Evolutionary conservation across 2,329 filamentous ascomycete species (phyloP).

Genomic region (Penicillium sp.): DNA sequence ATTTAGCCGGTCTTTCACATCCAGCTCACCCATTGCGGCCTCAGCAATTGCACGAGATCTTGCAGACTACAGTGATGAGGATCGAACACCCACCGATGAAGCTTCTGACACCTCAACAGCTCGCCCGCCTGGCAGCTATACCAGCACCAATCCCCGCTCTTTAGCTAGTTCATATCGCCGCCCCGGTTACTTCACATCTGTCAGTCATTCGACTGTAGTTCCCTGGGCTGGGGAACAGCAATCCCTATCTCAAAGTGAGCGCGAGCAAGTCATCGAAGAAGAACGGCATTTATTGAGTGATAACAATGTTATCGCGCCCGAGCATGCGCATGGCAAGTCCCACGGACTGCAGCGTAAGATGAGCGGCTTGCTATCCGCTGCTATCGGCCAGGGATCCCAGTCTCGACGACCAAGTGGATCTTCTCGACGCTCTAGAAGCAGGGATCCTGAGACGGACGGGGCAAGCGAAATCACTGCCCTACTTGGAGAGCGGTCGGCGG

Average conservation of each 20-base stretch:
- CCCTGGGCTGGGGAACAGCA: slow-evolving; percentile 48
- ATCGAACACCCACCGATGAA: slow-evolving; percentile 42
- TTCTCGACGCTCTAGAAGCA: slow-evolving; percentile 5
- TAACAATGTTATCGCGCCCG: slow-evolving; percentile 58
- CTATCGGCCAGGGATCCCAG: slow-evolving; percentile 10
- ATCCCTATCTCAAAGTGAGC: slow-evolving; percentile 53
- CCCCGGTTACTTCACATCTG: slow-evolving; percentile 73
- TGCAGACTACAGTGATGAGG: slow-evolving; percentile 62
- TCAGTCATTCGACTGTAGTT: slow-evolving; percentile 68
- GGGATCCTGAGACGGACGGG: slow-evolving; percentile 6
- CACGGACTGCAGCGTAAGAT: slow-evolving; percentile 29
- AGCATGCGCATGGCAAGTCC: slow-evolving; percentile 37
- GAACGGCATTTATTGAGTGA: slow-evolving; percentile 60
- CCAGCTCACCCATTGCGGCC: slow-evolving; percentile 65
- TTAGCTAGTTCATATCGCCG: slow-evolving; percentile 70
- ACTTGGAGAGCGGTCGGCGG: slow-evolving; percentile 32
- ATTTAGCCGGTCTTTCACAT: slow-evolving; percentile 51
- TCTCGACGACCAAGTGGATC: slow-evolving; percentile 16
- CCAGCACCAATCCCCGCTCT: slow-evolving; percentile 45
- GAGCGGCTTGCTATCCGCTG: slow-evolving; percentile 25
- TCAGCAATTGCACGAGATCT: slow-evolving; percentile 66
- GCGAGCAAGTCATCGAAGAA: slow-evolving; percentile 55
- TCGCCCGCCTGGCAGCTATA: slow-evolving; percentile 41
- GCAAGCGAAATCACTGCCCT: slow-evolving; percentile 52
- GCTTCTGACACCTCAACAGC: slow-evolving; percentile 45